Base-by-base conservation (phyloP, 2,329 filamentous ascomycete genomes). In the Pseudocercospora fuligena region DNA sequence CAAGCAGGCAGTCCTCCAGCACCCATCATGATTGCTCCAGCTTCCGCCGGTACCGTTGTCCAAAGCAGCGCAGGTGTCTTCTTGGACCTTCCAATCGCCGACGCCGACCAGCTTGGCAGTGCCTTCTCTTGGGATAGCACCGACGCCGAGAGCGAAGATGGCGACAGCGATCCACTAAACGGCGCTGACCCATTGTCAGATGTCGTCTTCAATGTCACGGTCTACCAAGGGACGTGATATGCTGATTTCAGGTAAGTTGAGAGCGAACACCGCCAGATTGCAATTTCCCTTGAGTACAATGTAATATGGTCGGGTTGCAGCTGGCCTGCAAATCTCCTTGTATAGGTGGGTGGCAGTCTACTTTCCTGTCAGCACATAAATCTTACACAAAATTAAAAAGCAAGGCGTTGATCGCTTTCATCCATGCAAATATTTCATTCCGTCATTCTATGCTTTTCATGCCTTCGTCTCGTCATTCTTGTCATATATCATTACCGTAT, bases 401-500 rank as follows among this genome's bases (percentile, higher is more conserved):
- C 8, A 43, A 19, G 16, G 16, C n/a, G 40, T 19, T 56, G 16
- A 27, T 16, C 51, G 40, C n/a, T n/a, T 43, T 56, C 31, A n/a
- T 27, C 51, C 19, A 27, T 60, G 57, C 33, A 58, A 40, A 33
- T 1, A 14, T 40, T 43, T 47, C 23, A 23, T 60, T 60, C 27
- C 51, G 25, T 56, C 25, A 31, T 27, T n/a, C 16, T 43, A 43
- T 47, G 33, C 57, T 16, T 46, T 60, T 36, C 40, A 29, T 33
- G 56, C 25, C 36, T 60, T 60, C 40, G 16, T 63, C 27, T 36
- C 60, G 25, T 69, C 64, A 21, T 66, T 29, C 31, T 36, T 40
- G 19, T 72, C 65, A 69, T 65, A 71, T 66, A 56, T 72, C 69
- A 27, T 74, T 75, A 19, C 73, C 73, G 56, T 75, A 75, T 31